phyloP scores from a whole-genome alignment of 2,329 filamentous ascomycete genomes.

The Allantophomopsis lycopodina region DNA sequence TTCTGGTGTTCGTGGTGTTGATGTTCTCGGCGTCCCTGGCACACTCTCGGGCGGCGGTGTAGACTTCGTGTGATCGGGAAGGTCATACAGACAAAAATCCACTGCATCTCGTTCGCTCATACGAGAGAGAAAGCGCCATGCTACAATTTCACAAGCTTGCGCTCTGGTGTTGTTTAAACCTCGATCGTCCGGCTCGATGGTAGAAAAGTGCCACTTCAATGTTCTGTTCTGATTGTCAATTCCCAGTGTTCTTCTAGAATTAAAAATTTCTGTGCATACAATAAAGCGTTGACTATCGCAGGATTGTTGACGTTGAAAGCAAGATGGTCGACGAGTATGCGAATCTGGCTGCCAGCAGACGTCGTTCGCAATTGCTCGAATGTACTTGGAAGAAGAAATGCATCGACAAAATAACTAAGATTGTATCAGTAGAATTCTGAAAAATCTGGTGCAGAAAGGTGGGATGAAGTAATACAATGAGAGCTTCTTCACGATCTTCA shows the following conservation, averaged over 20 bases:
- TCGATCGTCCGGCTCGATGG: constrained; percentile 43
- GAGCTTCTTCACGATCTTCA: constrained; percentile 50
- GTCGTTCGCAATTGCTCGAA: constrained; percentile 64
- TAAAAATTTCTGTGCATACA: constrained; percentile 36
- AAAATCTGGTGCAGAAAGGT: neutral
- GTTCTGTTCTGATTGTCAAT: constrained; percentile 35
- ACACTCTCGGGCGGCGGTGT: constrained; percentile 1
- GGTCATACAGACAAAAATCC: constrained; percentile 60
- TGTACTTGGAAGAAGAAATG: constrained; percentile 48
- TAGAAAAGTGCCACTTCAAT: constrained; percentile 60
- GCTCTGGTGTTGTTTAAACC: constrained; percentile 56
- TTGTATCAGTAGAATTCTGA: constrained; percentile 3
- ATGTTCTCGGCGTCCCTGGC: neutral
- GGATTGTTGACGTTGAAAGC: constrained; percentile 49
- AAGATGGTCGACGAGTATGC: constrained; percentile 48
- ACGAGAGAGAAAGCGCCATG: constrained; percentile 62
- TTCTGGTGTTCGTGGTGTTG: constrained; percentile 1
- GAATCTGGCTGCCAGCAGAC: constrained; percentile 43
- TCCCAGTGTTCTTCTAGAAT: constrained; percentile 41
- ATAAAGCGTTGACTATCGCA: constrained; percentile 56
- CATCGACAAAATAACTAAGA: constrained; percentile 45
- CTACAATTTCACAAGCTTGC: constrained; percentile 67
- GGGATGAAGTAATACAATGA: constrained; percentile 30
- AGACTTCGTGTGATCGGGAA: constrained; percentile 27
- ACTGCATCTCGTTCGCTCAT: constrained; percentile 62